Percentiles rank a stretch among this genome's conserved stretches.
These are phyloP conservation scores for Xylariaceae sp. DNA, from an alignment of 2,329 filamentous ascomycete genomes.

Conservation along the genomic window DNA sequence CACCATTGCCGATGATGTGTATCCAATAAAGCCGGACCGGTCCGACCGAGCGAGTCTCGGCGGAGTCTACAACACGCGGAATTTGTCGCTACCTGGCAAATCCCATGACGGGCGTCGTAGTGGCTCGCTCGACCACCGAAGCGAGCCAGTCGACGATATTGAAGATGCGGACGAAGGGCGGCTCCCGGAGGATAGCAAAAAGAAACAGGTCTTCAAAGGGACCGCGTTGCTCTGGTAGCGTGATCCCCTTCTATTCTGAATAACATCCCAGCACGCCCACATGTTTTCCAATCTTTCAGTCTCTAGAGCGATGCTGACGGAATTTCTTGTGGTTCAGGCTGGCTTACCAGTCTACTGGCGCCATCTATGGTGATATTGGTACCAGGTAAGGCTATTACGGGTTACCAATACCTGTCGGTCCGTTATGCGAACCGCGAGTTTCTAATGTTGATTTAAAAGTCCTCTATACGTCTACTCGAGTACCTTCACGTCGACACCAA, in stretches of 20 bases:
- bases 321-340: conserved; percentile 38
- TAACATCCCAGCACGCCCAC: no score
- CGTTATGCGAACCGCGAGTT: background rate
- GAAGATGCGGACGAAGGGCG: conserved; percentile 35
- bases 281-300: no score
- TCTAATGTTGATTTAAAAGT: conserved; percentile 33
- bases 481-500: conserved; percentile 56
- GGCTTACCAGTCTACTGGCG: conserved; percentile 61
- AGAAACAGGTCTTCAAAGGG: conserved; percentile 38
- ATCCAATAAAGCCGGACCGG: conserved; percentile 24
- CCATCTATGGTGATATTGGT: conserved; percentile 68
- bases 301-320: background rate
- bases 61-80: conserved; percentile 35
- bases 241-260: conserved; percentile 10
- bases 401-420: no score
- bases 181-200: conserved; percentile 32
- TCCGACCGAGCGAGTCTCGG: conserved; percentile 24
- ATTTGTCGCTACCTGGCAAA: conserved; percentile 27
- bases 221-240: conserved; percentile 36
- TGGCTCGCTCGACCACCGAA: conserved; percentile 24
- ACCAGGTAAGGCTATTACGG: conserved; percentile 32
- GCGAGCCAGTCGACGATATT: conserved; percentile 27
- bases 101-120: conserved; percentile 22
- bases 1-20: conserved; percentile 30
- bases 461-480: conserved; percentile 69